Base-by-base conservation (phyloP, 495 filamentous ascomycete genomes). In the Achaetomiella virescens region DNA sequence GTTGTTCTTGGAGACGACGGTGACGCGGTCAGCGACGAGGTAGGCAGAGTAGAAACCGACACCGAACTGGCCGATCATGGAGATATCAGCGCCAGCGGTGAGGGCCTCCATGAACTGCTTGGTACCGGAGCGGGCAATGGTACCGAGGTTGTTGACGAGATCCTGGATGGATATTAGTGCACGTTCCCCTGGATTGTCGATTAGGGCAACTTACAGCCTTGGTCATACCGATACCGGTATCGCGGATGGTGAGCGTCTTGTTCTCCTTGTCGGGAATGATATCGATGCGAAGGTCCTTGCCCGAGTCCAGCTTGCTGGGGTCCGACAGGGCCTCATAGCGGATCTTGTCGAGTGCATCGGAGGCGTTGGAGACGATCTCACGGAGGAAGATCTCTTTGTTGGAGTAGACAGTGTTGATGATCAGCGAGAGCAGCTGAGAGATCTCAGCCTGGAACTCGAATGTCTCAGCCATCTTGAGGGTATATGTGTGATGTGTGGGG, bases 381-480 rank as follows among this genome's bases (percentile, higher is more conserved):
- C 93, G 81, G 64, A 98, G 78, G 85, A 97, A 98, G 75, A 98
- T 98, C 79, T 97, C 93, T 84, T 98, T 98, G 84, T 98, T 98
- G 61, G 91, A 96, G 85, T 98, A 98, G 79, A 98, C 93, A 57
- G 93, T 97, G 87, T 98, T 98, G 81, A 98, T 97, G 78, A 98
- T 97, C 69, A 98, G 85, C 59, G 87, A 90, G 70, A 98, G 88
- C 51, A 98, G 89, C 90, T 98, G 93, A 85, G 90, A 96, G 75
- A 97, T 97, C 87, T 97, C 92, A 87, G 91, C 92, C 85, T 98
- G 93, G 81, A 98, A 98, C 85, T 97, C 91, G 80, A 97, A 97
- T 57, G 89, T 95, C 80, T 96, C 88, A 71, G 91, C 74, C 90
- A 95, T 93, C 71, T 72, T 89, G 78, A 57, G 59, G 62, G 50